phyloP scores from a whole-genome alignment of 2,329 filamentous ascomycete genomes.

The Neofusicoccum umdonicola region DNA sequence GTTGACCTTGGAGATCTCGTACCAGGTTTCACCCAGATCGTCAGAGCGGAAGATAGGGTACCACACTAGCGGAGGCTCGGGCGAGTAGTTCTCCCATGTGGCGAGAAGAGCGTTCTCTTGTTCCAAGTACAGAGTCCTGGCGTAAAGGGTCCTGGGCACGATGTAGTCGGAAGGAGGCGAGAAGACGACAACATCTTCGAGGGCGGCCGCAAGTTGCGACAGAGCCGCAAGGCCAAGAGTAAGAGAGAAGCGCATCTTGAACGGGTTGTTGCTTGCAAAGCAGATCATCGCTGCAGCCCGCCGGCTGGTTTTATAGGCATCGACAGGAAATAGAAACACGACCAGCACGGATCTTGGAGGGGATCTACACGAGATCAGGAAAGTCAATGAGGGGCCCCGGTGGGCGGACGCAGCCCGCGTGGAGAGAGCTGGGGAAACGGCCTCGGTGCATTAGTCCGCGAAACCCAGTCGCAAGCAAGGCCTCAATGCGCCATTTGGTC shows the following conservation, averaged over 20 bases:
- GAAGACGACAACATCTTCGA: constrained; percentile 38
- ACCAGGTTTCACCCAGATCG: constrained; percentile 56
- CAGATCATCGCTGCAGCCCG: background rate
- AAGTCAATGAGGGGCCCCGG: constrained; percentile 12
- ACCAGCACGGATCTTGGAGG: background rate
- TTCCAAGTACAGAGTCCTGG: constrained; percentile 42
- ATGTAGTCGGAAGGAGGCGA: constrained; percentile 45
- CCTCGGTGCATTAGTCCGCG: constrained; percentile 10
- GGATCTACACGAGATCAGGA: constrained; percentile 8
- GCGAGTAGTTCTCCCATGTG: constrained; percentile 57
- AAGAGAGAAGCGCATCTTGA: constrained; percentile 9
- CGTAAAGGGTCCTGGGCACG: constrained; percentile 51
- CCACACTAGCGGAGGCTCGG: constrained; percentile 40
- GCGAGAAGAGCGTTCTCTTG: constrained; percentile 48
- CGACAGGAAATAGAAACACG: background rate
- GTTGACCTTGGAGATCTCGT: constrained; percentile 59
- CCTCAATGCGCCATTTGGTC: background rate
- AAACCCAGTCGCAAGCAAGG: background rate
- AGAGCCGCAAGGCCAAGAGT: background rate
- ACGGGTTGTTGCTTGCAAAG: background rate
- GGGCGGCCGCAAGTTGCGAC: background rate
- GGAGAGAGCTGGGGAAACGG: constrained; percentile 11
- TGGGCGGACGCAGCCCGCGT: constrained; percentile 5
- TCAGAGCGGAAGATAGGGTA: constrained; percentile 48
- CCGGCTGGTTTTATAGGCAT: background rate